phyloP scores from a whole-genome alignment of 345 rosid species.

The Euphorbia tirucalli region DNA sequence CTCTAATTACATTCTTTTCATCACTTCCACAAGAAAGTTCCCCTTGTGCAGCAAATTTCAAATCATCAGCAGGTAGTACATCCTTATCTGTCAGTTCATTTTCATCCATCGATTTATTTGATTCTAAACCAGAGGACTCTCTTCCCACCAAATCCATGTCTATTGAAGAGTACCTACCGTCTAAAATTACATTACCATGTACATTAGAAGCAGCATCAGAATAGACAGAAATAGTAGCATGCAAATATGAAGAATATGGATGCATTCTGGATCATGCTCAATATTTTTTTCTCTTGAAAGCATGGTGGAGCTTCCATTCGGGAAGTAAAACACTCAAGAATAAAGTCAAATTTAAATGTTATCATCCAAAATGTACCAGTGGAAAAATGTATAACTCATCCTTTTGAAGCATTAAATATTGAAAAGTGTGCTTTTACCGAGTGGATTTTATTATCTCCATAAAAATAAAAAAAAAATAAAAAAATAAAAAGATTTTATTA shows the following conservation, averaged over 20 bases:
- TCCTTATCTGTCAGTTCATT: slow-evolving; percentile 29
- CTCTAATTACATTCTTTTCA: slow-evolving; percentile 33
- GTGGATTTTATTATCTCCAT: neutral
- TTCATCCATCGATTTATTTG: slow-evolving; percentile 18
- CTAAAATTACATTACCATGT: slow-evolving; percentile 30
- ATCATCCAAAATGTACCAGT: neutral
- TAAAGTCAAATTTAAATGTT: neutral
- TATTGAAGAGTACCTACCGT: slow-evolving; percentile 30
- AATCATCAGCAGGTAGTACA: slow-evolving; percentile 17
- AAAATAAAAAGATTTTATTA: too few relatives aligned
- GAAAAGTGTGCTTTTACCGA: neutral
- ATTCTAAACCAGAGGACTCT: slow-evolving; percentile 26
- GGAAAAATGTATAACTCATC: neutral
- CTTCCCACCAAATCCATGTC: slow-evolving; percentile 23
- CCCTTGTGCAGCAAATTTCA: slow-evolving; percentile 24
- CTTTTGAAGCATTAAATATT: neutral
- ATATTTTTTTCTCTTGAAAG: neutral
- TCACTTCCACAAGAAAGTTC: slow-evolving; percentile 30
- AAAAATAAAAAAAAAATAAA: too few relatives aligned
- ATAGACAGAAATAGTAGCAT: slow-evolving; percentile 7
- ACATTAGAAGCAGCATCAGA: slow-evolving; percentile 23
- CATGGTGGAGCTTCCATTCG: neutral
- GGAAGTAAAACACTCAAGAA: neutral
- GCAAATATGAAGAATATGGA: slow-evolving; percentile 6
- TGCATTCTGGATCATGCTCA: neutral